A percentile compares a stretch with the other conserved stretches of the same genome.
phyloP scores from a whole-genome alignment of 352 stramenopile genomes.

The Phytophthora ramorum region DNA sequence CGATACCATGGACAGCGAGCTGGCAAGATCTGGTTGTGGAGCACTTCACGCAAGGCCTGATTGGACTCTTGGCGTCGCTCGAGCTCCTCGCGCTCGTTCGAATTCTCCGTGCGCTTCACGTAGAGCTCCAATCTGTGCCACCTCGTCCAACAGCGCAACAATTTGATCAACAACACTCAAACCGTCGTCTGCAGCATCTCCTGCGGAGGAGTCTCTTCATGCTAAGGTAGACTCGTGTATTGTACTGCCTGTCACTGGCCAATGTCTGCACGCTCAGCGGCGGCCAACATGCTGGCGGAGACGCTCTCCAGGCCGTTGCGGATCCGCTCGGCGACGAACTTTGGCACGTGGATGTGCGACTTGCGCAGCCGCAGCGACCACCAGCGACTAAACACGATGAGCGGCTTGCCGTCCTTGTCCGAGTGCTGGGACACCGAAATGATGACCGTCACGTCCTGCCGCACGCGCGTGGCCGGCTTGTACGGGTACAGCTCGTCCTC shows the following conservation, averaged over 20 bases:
- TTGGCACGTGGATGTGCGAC: constrained; percentile 33
- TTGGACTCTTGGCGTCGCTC: too few species aligned
- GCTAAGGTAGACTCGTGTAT: not conserved
- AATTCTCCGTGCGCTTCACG: too few species aligned
- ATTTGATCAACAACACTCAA: too few species aligned
- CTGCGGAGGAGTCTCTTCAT: too few species aligned
- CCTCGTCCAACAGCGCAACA: too few species aligned
- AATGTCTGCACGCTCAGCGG: constrained; percentile 16
- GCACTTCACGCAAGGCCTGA: too few species aligned
- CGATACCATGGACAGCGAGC: too few species aligned
- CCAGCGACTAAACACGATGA: constrained; percentile 41
- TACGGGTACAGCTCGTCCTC: constrained; percentile 64
- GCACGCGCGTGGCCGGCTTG: constrained; percentile 26
- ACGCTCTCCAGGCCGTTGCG: constrained; percentile 36
- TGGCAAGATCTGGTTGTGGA: constrained; percentile 31
- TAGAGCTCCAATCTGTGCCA: too few species aligned
- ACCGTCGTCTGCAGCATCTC: too few species aligned
- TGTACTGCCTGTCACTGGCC: not conserved
- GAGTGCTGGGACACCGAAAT: constrained; percentile 22
- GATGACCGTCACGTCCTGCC: constrained; percentile 43
- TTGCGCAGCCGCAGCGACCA: constrained; percentile 33
- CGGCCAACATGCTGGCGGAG: constrained; percentile 30
- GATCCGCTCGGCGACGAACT: constrained; percentile 26
- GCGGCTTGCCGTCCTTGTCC: constrained; percentile 23
- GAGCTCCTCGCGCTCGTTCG: too few species aligned